Conservation (phyloP, 345 rosid genomes). For the Salix caprea region DNA sequence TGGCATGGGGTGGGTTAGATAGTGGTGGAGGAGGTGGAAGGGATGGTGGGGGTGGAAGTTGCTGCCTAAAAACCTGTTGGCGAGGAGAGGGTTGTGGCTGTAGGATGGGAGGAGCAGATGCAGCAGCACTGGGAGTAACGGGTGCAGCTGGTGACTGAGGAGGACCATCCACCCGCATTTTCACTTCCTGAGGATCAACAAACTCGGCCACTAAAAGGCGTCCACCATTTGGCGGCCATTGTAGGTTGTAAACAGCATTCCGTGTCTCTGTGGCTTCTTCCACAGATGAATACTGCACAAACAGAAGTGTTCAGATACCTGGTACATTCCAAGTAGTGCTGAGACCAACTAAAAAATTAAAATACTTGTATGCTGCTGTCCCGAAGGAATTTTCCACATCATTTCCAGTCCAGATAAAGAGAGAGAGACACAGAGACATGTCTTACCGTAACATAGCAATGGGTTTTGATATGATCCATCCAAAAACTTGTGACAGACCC, state of each 20-base stretch:
- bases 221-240: conserved; percentile 98
- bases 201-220: conserved; percentile 76
- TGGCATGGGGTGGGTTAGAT: conserved; percentile 38
- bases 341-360: not conserved
- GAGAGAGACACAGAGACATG: conserved; percentile 2
- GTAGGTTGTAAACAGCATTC: conserved; percentile 80
- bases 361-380: not conserved
- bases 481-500: conserved; percentile 76
- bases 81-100: conserved; percentile 53
- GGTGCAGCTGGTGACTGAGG: conserved; percentile 42
- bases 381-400: not conserved
- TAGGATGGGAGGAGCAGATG: conserved; percentile 20
- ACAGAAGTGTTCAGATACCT: not conserved
- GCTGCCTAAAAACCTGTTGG: conserved; percentile 51
- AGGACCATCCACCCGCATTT: conserved; percentile 56
- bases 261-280: conserved; percentile 87
- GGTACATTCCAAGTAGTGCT: not conserved
- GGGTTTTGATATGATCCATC: conserved; percentile 98
- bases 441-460: conserved; percentile 88
- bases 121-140: conserved; percentile 23
- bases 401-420: not conserved
- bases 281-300: conserved; percentile 75
- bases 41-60: conserved; percentile 49
- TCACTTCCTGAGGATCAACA: conserved; percentile 83
- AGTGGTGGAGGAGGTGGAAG: conserved; percentile 64